These are phyloP conservation scores for Penicillium sumatraense DNA, from an alignment of 2,329 filamentous ascomycete species.

Conservation along the genomic window DNA sequence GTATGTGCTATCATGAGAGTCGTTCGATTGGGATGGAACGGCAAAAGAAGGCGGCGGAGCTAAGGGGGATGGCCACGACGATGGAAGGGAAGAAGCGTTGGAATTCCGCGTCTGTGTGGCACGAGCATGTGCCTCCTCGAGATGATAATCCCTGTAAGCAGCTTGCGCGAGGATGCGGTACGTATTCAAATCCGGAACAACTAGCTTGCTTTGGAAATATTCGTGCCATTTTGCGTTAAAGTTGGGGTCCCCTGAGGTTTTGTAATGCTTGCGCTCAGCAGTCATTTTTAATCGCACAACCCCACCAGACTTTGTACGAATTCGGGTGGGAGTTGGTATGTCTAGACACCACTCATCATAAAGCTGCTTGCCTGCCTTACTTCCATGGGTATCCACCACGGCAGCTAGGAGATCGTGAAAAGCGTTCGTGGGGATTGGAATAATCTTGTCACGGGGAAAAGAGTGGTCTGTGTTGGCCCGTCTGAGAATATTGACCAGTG, in stretches of 20 bases:
- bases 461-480: slow-evolving; percentile 20
- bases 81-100: not conserved
- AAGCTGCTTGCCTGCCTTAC: slow-evolving; percentile 51
- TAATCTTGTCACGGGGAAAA: slow-evolving; percentile 22
- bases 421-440: slow-evolving; percentile 40
- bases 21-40: not conserved
- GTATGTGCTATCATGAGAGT: not conserved
- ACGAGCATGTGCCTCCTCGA: not conserved
- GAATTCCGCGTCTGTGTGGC: not conserved
- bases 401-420: slow-evolving; percentile 61
- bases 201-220: slow-evolving; percentile 32
- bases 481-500: slow-evolving; percentile 33
- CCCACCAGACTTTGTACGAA: slow-evolving; percentile 33
- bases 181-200: slow-evolving; percentile 39
- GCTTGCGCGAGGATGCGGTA: slow-evolving; percentile 42
- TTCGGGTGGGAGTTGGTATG: not conserved
- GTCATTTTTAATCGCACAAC: slow-evolving; percentile 29
- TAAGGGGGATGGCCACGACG: not conserved
- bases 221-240: slow-evolving; percentile 32
- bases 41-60: slow-evolving; percentile 4
- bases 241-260: slow-evolving; percentile 24
- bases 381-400: slow-evolving; percentile 57
- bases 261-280: slow-evolving; percentile 25
- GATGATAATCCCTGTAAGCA: slow-evolving; percentile 35
- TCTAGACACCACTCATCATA: slow-evolving; percentile 54